Base-by-base conservation (phyloP, 352 stramenopile genomes). In the Thraustochytrium striatum region DNA sequence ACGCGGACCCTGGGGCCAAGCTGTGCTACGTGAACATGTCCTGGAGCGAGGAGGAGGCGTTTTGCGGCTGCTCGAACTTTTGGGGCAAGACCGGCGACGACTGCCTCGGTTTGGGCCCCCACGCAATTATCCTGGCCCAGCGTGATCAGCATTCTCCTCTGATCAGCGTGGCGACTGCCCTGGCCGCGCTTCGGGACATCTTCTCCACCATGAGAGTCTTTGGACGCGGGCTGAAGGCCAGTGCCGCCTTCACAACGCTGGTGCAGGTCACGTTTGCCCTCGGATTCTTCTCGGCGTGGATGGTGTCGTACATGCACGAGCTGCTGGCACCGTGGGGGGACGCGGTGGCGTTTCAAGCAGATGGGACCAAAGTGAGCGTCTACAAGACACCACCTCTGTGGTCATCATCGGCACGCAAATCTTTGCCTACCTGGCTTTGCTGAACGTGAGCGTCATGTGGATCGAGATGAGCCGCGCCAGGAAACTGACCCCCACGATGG, bases 391-490 rank as follows among this genome's bases (percentile, higher is more conserved):
- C n/a, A 62, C 55, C 9, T 9, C 25, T 30, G 9, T 30, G 9
- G 16, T 62, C 9, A 62, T 62, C 25, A 36, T 36, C 9, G 25
- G 25, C 55, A 25, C 55, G 25, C 25, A 62, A 25, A 25, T 62
- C 25, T 62, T 62, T 62, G 25, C 32, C 25, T 25, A 25, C 25
- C 25, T 62, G 8, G 25, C 55, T 13, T 9, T 13, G 9, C 55
- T 62, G 9, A 62, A 62, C n/a, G n/a, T n/a, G n/a, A n/a, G n/a
- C n/a, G n/a, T n/a, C n/a, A n/a, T n/a, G n/a, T n/a, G n/a, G n/a
- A 9, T 62, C 32, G 55, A 62, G 55, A 38, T 62, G 55, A 62
- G 55, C n/a, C 55, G n/a, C n/a, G n/a, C n/a, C n/a, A n/a, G 25
- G n/a, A 36, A 38, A 36, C 9, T 62, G 55, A 25, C 55, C 9